phyloP scores from a whole-genome alignment of 2,329 filamentous ascomycete genomes.

The Fusarium sp. region DNA sequence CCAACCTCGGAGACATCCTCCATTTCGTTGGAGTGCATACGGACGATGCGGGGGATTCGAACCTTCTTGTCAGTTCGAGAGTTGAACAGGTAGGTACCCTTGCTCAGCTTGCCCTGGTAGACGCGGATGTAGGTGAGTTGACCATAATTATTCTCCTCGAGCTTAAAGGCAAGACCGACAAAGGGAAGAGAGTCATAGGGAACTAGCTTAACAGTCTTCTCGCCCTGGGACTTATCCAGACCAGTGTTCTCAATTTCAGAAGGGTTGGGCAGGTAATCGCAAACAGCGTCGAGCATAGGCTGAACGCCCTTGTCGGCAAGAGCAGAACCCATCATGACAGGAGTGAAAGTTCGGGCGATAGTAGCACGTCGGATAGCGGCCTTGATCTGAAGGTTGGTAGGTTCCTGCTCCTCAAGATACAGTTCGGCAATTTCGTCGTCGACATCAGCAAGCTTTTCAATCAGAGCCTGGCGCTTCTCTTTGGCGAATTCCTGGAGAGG shows the following conservation, averaged over 20 bases:
- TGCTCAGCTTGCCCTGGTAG: slow-evolving; percentile 91
- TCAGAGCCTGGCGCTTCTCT: slow-evolving; percentile 85
- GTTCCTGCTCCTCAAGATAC: slow-evolving; percentile 87
- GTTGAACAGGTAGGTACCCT: slow-evolving; percentile 92
- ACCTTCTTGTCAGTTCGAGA: slow-evolving; percentile 95
- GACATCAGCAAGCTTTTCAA: slow-evolving; percentile 96
- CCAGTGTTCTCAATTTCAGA: slow-evolving; percentile 89
- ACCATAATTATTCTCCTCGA: slow-evolving; percentile 98
- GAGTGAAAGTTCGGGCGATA: slow-evolving; percentile 88
- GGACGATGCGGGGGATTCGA: slow-evolving; percentile 94
- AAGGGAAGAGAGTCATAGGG: slow-evolving; percentile 95
- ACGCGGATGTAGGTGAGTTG: slow-evolving; percentile 98
- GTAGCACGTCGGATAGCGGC: slow-evolving; percentile 91
- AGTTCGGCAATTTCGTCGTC: slow-evolving; percentile 98
- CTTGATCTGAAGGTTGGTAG: slow-evolving; percentile 85
- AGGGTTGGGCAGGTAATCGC: slow-evolving; percentile 95
- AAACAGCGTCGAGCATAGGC: slow-evolving; percentile 95
- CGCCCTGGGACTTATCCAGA: slow-evolving; percentile 81
- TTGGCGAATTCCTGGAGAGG: slow-evolving; percentile 79
- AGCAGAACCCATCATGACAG: slow-evolving; percentile 96
- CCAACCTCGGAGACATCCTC: slow-evolving; percentile 94
- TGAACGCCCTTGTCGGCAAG: slow-evolving; percentile 95
- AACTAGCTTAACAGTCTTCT: slow-evolving; percentile 85
- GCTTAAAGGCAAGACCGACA: slow-evolving; percentile 96
- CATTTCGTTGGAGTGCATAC: slow-evolving; percentile 99